Evolutionary conservation across 768 basidiomycete genomes (phyloP), one percentile per base, ranked within the genome.

Genomic region (Boletus eberwhitei): DNA sequence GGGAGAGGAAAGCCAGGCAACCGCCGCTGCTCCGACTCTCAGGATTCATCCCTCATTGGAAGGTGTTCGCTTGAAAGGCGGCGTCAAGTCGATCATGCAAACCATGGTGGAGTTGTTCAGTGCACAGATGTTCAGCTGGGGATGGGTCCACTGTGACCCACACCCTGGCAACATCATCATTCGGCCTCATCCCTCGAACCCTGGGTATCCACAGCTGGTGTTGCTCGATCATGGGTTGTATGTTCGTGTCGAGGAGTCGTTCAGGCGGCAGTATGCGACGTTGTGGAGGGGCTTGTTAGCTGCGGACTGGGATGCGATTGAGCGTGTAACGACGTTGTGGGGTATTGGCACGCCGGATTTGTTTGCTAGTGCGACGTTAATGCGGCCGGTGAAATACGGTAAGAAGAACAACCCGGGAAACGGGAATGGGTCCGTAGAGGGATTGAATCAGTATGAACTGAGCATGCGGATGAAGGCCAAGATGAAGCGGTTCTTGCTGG

Each of bases 201-300:
- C 57, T 4, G 50, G 32, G 40, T 62, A 68, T 6, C 78, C 84
- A 2, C 86, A 89, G 62, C 76, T 93, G 57, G 88, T 97, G 32
- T 76, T 97, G 13, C 83, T 98, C 61, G 95, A 98, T 66, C 95
- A 98, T 67, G 95, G 95, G 1, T 74, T 98, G 12, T 97, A 96
- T 65, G 89, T 95, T 37, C 75, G 76, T 8, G 79, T 93, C 4
- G 70, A 82, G 16, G 80, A 86, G 17, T 67, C 75, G 2, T 93
- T 97, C 68, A 79, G 82, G 57, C 73, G 78, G 32, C 82, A 95
- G 52, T 96, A 94, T 76, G 86, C 88, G 17, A 72, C 75, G 5
- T 74, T 96, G 5, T 94, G 93, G 93, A 78, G 83, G 48, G 79
- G 78, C 17, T 77, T 88, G 63, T 71, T 85, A 19, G 75, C 76